Conservation (phyloP, 192 early-diverging fungal species). For the Dispira parvispora region DNA sequence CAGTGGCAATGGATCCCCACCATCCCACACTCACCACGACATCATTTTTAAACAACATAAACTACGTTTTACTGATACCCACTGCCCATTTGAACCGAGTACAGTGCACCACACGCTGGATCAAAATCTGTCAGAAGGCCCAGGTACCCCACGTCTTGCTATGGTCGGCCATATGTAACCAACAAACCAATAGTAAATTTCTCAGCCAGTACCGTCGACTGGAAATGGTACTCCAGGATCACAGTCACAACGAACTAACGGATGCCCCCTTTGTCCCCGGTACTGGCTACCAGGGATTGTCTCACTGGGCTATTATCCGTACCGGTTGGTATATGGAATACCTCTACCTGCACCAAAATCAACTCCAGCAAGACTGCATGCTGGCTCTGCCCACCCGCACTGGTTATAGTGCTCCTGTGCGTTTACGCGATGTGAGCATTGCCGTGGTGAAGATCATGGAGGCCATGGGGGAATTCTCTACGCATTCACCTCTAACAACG, state of each 20-base stretch:
- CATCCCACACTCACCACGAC: not conserved
- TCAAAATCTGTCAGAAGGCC: not conserved
- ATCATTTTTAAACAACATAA: not conserved
- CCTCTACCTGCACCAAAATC: conserved; percentile 7
- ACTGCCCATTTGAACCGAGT: not conserved
- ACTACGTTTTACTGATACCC: not conserved
- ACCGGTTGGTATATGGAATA: conserved; percentile 10
- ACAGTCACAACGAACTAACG: not conserved
- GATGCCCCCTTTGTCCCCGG: not conserved
- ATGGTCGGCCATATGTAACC: conserved; percentile 10
- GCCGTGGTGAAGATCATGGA: not conserved
- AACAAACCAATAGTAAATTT: conserved; percentile 2
- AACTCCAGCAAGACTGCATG: not conserved
- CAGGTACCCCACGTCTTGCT: conserved; percentile 7
- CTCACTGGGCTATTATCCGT: conserved; percentile 8
- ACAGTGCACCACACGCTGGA: not conserved
- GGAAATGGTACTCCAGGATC: not conserved
- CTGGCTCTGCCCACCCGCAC: conserved; percentile 4
- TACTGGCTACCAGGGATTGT: not conserved
- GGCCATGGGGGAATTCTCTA: not conserved
- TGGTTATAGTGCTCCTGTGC: conserved; percentile 6
- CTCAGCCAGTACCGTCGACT: conserved; percentile 1
- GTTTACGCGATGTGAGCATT: conserved; percentile 4
- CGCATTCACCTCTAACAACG: not conserved
- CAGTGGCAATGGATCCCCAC: not conserved